These are phyloP conservation scores for Petrea volubilis DNA, from an alignment of 257 asterid species.

Conservation along the genomic window DNA sequence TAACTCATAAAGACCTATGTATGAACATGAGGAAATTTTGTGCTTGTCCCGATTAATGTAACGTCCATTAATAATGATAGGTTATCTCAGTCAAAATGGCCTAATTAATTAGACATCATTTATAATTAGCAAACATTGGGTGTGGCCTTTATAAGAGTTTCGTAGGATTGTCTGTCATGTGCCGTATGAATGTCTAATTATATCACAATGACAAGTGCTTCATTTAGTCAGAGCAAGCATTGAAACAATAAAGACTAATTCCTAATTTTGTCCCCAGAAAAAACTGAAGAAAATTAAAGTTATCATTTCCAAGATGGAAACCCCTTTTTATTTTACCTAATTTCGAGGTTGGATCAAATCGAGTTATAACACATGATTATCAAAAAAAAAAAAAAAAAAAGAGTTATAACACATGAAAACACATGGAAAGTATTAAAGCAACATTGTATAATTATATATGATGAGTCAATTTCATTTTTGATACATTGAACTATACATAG, in stretches of 20 bases:
- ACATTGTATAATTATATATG: constrained; percentile 13
- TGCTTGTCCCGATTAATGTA: too few relatives aligned
- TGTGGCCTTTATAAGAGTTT: neutral
- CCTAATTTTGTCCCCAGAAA: neutral
- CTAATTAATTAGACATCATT: neutral
- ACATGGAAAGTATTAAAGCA: constrained; percentile 33
- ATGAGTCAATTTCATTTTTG: constrained; percentile 31
- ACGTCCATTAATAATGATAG: too few relatives aligned
- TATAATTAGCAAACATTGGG: neutral
- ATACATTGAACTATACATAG: constrained; percentile 26
- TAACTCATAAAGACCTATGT: too few relatives aligned
- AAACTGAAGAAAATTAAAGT: neutral
- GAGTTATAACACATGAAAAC: constrained; percentile 31
- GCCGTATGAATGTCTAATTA: constrained; percentile 13
- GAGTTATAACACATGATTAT: constrained; percentile 23
- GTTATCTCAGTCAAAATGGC: too few relatives aligned
- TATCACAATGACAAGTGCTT: constrained; percentile 20
- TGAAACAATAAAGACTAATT: constrained; percentile 10
- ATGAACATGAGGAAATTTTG: too few relatives aligned
- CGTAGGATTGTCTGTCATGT: neutral
- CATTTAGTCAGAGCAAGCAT: constrained; percentile 14
- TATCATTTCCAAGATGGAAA: constrained; percentile 3
- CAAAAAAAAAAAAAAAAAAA: too few relatives aligned
- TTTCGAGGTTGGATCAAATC: constrained; percentile 14
- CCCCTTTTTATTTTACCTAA: constrained; percentile 24